phyloP scores from a whole-genome alignment of 306 rosid genomes.

The Echinosophora koreensis region DNA sequence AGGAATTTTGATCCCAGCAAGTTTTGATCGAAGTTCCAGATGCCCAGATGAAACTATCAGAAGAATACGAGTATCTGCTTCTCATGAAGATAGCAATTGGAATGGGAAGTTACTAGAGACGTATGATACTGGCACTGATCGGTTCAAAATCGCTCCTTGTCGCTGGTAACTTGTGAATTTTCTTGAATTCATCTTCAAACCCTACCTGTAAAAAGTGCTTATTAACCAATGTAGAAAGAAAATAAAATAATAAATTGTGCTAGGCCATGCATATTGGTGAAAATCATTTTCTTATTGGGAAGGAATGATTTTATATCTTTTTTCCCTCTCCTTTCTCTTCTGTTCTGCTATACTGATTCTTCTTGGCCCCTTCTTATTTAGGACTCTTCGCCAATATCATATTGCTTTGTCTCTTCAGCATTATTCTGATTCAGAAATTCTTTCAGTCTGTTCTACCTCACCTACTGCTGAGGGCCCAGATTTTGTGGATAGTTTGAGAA shows the following conservation, averaged over 20 bases:
- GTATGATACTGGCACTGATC: conserved; percentile 73
- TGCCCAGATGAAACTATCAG: conserved; percentile 86
- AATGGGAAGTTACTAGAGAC: conserved; percentile 79
- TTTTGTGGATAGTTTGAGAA: conserved; percentile 68
- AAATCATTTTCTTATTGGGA: conserved; percentile 22
- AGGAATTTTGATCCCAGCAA: conserved; percentile 71
- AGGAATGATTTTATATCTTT: not conserved
- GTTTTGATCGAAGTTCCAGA: conserved; percentile 75
- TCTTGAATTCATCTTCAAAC: conserved; percentile 32
- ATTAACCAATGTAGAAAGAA: conserved; percentile 25
- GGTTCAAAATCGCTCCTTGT: conserved; percentile 76
- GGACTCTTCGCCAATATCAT: conserved; percentile 56
- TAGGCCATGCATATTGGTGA: conserved; percentile 36
- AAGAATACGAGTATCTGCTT: conserved; percentile 74
- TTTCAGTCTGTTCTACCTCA: conserved; percentile 78
- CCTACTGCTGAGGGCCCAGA: conserved; percentile 87
- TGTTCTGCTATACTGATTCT: conserved; percentile 28
- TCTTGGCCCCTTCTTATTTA: conserved; percentile 45
- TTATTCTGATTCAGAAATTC: conserved; percentile 77
- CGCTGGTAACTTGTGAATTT: conserved; percentile 65
- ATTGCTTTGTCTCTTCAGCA: conserved; percentile 53
- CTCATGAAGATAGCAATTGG: conserved; percentile 70
- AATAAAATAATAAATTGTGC: conserved; percentile 16
- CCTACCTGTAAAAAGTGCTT: conserved; percentile 10
- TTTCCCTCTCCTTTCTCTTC: conserved; percentile 25